phyloP scores from a whole-genome alignment of 73 alveolate genomes.

The Tetrahymena elliotti region DNA sequence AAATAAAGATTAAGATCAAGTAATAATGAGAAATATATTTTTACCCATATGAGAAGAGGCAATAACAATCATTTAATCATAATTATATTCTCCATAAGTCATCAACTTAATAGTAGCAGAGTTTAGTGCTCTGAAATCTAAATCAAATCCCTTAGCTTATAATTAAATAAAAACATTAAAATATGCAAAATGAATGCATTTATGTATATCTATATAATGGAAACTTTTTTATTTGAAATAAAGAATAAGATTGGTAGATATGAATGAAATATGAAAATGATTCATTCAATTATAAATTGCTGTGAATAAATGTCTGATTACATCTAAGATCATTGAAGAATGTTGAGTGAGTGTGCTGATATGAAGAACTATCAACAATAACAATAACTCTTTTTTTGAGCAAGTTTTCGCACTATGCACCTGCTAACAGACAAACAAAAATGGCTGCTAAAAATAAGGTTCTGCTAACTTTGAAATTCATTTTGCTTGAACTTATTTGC shows the following conservation, averaged over 20 bases:
- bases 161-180: not conserved
- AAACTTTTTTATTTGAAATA: not conserved
- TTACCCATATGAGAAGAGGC: not conserved
- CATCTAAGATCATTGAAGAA: not conserved
- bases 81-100: constrained; percentile 38
- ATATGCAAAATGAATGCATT: not conserved
- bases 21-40: not conserved
- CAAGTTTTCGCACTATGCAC: not conserved
- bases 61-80: constrained; percentile 19
- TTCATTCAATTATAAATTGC: not conserved
- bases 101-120: constrained; percentile 15
- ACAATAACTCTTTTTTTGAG: not conserved
- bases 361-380: not conserved
- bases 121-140: constrained; percentile 21
- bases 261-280: not conserved
- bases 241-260: not conserved
- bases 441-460: not conserved
- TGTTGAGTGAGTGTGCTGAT: not conserved
- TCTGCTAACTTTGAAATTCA: not conserved
- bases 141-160: not conserved
- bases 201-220: too few species aligned
- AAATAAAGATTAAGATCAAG: not conserved
- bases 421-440: not conserved
- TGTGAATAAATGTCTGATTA: not conserved
- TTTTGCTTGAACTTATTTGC: not conserved